These are phyloP conservation scores for Serendipita indica DNA, from an alignment of 768 basidiomycete genomes.

Conservation along the genomic window DNA sequence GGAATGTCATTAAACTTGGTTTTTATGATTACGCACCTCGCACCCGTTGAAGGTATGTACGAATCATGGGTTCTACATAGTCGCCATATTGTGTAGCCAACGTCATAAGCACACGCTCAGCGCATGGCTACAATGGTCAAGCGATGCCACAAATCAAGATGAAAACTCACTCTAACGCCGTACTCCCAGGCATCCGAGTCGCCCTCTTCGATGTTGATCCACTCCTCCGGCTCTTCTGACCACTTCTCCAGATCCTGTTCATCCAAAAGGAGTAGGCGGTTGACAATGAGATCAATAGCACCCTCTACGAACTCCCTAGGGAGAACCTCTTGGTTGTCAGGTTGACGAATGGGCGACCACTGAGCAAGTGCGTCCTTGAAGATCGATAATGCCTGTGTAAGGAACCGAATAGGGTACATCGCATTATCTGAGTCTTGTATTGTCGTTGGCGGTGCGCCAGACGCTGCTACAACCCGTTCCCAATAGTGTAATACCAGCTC, in stretches of 20 bases:
- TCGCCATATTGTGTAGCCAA: slow-evolving; percentile 54
- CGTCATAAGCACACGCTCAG: slow-evolving; percentile 80
- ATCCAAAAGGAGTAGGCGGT: slow-evolving; percentile 72
- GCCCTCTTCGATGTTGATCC: slow-evolving; percentile 78
- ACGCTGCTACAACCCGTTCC: slow-evolving; percentile 63
- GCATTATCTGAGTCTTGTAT: slow-evolving; percentile 43
- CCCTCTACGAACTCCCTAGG: slow-evolving; percentile 49
- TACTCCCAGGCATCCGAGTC: slow-evolving; percentile 90
- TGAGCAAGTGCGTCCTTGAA: slow-evolving; percentile 71
- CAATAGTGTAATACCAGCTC: slow-evolving; percentile 68
- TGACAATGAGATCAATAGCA: slow-evolving; percentile 61
- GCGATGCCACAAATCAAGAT: neutral
- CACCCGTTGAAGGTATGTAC: slow-evolving; percentile 41
- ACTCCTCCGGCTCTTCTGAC: slow-evolving; percentile 85
- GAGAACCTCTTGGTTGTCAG: slow-evolving; percentile 38
- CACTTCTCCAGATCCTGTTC: slow-evolving; percentile 68
- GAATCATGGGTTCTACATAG: slow-evolving; percentile 53
- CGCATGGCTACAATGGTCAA: slow-evolving; percentile 51
- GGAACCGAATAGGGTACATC: slow-evolving; percentile 59
- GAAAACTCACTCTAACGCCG: slow-evolving; percentile 59
- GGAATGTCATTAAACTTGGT: slow-evolving; percentile 3
- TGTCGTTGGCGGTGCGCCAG: slow-evolving; percentile 24
- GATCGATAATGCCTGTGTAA: slow-evolving; percentile 73
- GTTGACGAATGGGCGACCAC: slow-evolving; percentile 54
- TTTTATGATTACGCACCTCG: slow-evolving; percentile 32